phyloP scores from a whole-genome alignment of 2,329 filamentous ascomycete species.

The Moelleriella libera region DNA sequence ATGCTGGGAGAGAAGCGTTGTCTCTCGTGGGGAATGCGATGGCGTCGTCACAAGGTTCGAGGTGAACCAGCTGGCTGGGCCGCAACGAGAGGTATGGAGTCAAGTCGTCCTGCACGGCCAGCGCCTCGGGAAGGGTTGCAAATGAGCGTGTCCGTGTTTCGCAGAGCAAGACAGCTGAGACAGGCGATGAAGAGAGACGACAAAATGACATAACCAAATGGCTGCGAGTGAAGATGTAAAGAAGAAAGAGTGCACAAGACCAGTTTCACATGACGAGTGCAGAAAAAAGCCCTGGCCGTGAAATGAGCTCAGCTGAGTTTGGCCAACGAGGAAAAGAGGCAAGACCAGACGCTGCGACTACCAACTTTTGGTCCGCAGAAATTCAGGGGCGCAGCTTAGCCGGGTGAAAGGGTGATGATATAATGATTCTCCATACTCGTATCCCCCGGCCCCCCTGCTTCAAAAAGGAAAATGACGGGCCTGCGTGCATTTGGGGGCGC shows the following conservation, averaged over 20 bases:
- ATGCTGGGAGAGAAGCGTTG: background rate
- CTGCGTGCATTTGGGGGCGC: background rate
- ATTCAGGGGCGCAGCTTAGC: background rate
- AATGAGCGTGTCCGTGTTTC: background rate
- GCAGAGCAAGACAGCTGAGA: background rate
- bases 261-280: background rate
- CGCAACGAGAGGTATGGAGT: background rate
- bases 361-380: no score
- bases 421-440: no score
- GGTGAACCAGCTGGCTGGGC: no score
- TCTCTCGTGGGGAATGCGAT: background rate
- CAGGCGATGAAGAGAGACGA: background rate
- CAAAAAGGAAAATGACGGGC: background rate
- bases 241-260: background rate
- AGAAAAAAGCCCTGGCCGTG: background rate
- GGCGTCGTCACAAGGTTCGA: background rate
- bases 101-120: background rate
- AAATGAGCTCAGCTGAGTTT: background rate
- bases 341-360: background rate
- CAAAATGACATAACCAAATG: background rate
- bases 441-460: background rate
- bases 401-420: no score
- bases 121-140: background rate
- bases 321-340: background rate
- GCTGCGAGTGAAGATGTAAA: background rate